Base-by-base conservation (phyloP, 1,139 yeast species). In the Yamadazyma trypodendri region DNA sequence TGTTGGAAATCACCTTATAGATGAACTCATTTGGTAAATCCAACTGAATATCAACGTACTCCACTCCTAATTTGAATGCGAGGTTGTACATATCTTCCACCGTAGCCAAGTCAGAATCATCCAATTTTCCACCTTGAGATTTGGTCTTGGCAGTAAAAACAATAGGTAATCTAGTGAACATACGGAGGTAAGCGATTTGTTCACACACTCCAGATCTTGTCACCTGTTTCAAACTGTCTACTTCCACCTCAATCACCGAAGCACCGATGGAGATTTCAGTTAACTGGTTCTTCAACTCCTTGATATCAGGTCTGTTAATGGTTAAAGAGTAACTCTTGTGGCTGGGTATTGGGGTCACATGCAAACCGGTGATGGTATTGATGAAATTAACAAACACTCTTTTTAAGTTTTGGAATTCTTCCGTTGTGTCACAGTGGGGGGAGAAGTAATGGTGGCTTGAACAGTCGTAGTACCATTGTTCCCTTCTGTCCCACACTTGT, bases 401-500 rank as follows among this genome's bases (percentile, higher is more conserved):
- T 57, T 81, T 76, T 54, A 88, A 69, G 38, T 65, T 72, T 36
- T 62, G 63, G 50, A 84, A 79, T 48, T 85, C 87, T 11, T 55
- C 60, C 25, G 71, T 75, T 17, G 64, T 65, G 5, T 68, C 60
- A 58, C 95, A 84, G 50, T 83, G 88, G 21, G 88, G 78, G 2
- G 95, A 81, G 64, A 75, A 88, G 65, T 84, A 88, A 52, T 78
- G 76, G 56, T 76, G 81, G 58, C 84, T 88, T 11, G 96, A 82
- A 51, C 94, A 86, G 41, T 82, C 87, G 32, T 74, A 69, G 67
- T 89, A 94, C 84, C 87, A 84, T 10, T 65, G 60, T 59, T 87
- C 84, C 58, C 99, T 79, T 54, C 87, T 78, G 22, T 67, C 55
- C 96, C 97, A 94, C 25, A 92, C 97, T 21, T 78, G 78, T 46